Conservation (phyloP, 2,329 filamentous ascomycete species). For the Aspergillus tanneri region DNA sequence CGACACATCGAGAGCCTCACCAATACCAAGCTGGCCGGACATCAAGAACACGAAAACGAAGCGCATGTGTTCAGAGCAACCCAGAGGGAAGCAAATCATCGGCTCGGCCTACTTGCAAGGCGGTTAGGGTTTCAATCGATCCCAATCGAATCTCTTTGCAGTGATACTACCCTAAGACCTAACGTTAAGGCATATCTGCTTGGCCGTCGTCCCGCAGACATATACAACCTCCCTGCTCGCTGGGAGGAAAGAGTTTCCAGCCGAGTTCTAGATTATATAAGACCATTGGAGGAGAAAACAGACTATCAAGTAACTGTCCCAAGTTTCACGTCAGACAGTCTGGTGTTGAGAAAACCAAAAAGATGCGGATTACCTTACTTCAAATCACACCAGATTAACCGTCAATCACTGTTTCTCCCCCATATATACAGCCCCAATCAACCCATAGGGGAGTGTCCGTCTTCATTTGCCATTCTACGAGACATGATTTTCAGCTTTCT, state of each 20-base stretch:
- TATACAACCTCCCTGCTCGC: background rate
- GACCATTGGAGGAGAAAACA: background rate
- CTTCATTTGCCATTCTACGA: background rate
- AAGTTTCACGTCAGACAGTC: background rate
- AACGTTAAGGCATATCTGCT: background rate
- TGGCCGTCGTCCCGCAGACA: background rate
- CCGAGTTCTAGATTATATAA: background rate
- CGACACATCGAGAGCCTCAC: conserved; percentile 4
- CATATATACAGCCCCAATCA: background rate
- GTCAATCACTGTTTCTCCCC: background rate
- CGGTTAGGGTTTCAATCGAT: background rate
- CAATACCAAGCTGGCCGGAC: background rate
- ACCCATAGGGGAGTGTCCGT: background rate
- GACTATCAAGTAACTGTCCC: background rate
- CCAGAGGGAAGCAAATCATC: background rate
- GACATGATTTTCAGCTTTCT: conserved; percentile 3
- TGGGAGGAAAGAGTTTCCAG: background rate
- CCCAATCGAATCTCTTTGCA: background rate
- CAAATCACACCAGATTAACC: background rate
- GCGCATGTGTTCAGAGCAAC: background rate
- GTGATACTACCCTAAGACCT: background rate
- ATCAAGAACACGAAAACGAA: background rate
- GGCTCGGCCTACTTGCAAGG: background rate
- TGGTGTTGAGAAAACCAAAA: background rate
- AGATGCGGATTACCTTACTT: background rate